Evolutionary conservation across 2,329 filamentous ascomycete genomes (phyloP).

Genomic region (Cladosporium sp.): DNA sequence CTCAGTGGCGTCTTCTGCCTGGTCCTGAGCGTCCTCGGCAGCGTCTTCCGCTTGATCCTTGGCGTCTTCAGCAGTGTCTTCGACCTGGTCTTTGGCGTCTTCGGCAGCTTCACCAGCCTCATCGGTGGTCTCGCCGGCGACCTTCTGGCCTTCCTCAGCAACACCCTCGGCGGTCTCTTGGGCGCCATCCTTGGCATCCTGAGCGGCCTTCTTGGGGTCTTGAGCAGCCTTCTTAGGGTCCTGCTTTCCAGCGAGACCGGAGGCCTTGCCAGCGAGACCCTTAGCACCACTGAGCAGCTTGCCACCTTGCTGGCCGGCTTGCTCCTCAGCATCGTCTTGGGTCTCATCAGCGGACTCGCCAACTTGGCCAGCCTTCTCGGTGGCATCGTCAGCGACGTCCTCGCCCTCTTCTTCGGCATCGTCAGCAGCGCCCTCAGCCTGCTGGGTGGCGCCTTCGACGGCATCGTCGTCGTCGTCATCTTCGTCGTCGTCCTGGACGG

Average conservation of each 20-base stretch:
- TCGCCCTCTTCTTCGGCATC: conserved; percentile 33
- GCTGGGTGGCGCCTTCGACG: conserved; percentile 35
- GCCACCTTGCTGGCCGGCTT: conserved; percentile 27
- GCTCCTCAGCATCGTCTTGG: conserved; percentile 25
- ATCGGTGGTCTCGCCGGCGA: conserved; percentile 32
- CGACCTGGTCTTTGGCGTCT: conserved; percentile 24
- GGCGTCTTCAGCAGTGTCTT: conserved; percentile 24
- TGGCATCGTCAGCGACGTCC: conserved; percentile 38
- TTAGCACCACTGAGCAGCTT: conserved; percentile 42
- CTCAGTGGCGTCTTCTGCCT: conserved; percentile 21
- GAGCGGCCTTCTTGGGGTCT: conserved; percentile 30
- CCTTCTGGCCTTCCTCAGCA: conserved; percentile 29
- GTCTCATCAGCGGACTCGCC: conserved; percentile 31
- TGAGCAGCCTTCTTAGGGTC: conserved; percentile 33
- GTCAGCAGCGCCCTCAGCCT: conserved; percentile 42
- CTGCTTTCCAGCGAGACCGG: conserved; percentile 43
- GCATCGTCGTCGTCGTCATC: conserved; percentile 39
- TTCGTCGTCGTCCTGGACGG: conserved; percentile 40
- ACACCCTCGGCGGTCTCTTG: conserved; percentile 30
- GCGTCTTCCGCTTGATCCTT: conserved; percentile 20
- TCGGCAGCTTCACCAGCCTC: conserved; percentile 29
- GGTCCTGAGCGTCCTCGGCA: conserved; percentile 23
- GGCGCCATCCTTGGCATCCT: conserved; percentile 31
- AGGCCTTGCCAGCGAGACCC: conserved; percentile 44
- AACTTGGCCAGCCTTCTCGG: conserved; percentile 38